Percentiles rank a stretch among this genome's conserved stretches.
Evolutionary conservation across 176 grass and related monocot genomes (phyloP).

Genomic region (Oryza glaberrima): DNA sequence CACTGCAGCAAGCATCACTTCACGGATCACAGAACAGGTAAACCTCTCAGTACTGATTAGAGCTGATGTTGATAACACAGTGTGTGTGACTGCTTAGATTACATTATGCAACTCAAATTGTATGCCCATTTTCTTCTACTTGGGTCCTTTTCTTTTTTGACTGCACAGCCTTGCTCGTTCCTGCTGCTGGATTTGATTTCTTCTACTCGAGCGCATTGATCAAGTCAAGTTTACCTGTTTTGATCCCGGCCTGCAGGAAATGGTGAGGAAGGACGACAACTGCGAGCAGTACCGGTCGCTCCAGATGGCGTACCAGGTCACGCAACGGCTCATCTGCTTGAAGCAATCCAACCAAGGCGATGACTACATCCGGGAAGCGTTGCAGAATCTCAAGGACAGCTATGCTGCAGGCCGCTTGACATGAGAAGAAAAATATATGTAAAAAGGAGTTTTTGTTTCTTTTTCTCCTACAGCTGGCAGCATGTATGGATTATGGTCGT

Average conservation of each 20-base stretch:
- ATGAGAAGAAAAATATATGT: slow-evolving; percentile 8
- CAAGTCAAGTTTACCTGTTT: neutral
- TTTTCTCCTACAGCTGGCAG: too few species aligned
- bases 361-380: slow-evolving; percentile 62
- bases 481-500: too few species aligned
- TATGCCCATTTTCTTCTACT: neutral
- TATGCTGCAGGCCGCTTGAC: slow-evolving; percentile 52
- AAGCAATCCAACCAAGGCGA: slow-evolving; percentile 95
- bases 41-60: neutral
- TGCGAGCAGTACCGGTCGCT: slow-evolving; percentile 65
- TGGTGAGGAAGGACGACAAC: slow-evolving; percentile 71
- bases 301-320: slow-evolving; percentile 65
- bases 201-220: neutral
- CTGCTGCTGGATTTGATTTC: neutral
- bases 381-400: slow-evolving; percentile 74
- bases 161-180: neutral
- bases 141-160: neutral
- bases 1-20: slow-evolving; percentile 66
- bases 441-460: too few species aligned
- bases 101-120: neutral
- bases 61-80: neutral
- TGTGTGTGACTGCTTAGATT: neutral
- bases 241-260: slow-evolving; percentile 56
- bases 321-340: slow-evolving; percentile 78
- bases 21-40: slow-evolving; percentile 83